These are phyloP conservation scores for Paspalum vaginatum DNA, from an alignment of 176 grass and related monocot genomes.

Conservation along the genomic window DNA sequence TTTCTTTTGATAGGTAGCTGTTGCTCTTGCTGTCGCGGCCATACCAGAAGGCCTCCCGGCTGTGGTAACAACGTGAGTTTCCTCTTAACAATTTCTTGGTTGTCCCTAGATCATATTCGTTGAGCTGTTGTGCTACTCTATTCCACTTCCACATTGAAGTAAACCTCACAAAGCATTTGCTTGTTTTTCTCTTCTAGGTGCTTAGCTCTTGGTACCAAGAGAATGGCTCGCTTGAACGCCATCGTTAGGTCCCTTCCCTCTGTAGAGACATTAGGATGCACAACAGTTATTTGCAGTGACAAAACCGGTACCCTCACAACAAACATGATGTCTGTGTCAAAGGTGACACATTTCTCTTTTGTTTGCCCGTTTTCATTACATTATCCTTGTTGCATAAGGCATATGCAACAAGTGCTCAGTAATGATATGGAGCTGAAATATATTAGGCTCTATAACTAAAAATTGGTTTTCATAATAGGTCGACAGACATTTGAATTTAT, in stretches of 20 bases:
- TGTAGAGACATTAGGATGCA: constrained; percentile 96
- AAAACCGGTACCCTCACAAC: constrained; percentile 98
- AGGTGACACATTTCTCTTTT: constrained; percentile 65
- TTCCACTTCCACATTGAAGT: constrained; percentile 18
- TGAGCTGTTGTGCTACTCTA: constrained; percentile 12
- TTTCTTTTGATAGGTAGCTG: constrained; percentile 75
- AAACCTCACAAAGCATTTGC: constrained; percentile 20
- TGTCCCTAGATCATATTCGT: constrained; percentile 31
- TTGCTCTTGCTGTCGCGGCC: constrained; percentile 96
- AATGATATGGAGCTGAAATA: constrained; percentile 7
- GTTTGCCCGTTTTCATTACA: constrained; percentile 25
- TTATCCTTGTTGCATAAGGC: constrained; percentile 24
- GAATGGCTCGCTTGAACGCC: constrained; percentile 96
- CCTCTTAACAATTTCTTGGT: constrained; percentile 39
- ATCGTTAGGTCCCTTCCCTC: constrained; percentile 96
- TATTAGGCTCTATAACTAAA: background rate
- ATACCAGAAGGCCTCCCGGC: constrained; percentile 99
- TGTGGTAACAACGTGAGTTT: constrained; percentile 93
- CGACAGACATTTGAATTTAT: constrained; percentile 5
- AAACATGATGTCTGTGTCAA: constrained; percentile 99
- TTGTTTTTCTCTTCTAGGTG: constrained; percentile 61
- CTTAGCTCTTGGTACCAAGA: constrained; percentile 98
- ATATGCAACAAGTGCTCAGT: background rate
- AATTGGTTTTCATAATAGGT: constrained; percentile 5
- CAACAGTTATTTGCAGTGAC: constrained; percentile 97